These are phyloP conservation scores for Metschnikowia henanensis DNA, from an alignment of 805 yeast species.

Conservation along the genomic window DNA sequence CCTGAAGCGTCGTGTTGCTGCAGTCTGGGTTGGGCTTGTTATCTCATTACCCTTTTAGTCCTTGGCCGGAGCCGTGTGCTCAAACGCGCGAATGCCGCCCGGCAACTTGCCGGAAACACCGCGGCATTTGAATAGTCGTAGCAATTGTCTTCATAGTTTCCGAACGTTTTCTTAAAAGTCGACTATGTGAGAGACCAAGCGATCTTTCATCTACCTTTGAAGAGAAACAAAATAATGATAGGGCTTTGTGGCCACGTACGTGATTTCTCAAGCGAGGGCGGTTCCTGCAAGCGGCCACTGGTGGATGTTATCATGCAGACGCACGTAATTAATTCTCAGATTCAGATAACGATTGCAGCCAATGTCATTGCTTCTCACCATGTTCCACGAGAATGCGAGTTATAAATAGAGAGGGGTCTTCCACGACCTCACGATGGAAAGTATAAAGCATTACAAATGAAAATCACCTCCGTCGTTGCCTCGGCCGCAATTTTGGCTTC, in stretches of 20 bases:
- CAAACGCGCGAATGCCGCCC: neutral
- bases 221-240: too few relatives aligned
- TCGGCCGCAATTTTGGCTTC: constrained; percentile 17
- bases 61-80: neutral
- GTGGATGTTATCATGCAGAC: too few relatives aligned
- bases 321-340: constrained; percentile 7
- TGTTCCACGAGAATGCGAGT: neutral
- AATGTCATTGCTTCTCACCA: neutral
- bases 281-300: too few relatives aligned
- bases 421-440: too few relatives aligned
- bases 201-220: too few relatives aligned
- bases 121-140: neutral
- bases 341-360: neutral
- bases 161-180: too few relatives aligned
- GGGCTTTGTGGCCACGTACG: too few relatives aligned
- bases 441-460: constrained; percentile 18
- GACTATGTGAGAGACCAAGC: too few relatives aligned
- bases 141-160: too few relatives aligned
- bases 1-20: constrained; percentile 1
- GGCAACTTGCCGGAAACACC: neutral
- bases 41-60: constrained; percentile 5
- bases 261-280: too few relatives aligned
- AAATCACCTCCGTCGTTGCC: constrained; percentile 17
- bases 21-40: constrained; percentile 2
- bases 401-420: neutral